phyloP scores from a whole-genome alignment of 768 basidiomycete species.

The Rhizopogon roseolus region DNA sequence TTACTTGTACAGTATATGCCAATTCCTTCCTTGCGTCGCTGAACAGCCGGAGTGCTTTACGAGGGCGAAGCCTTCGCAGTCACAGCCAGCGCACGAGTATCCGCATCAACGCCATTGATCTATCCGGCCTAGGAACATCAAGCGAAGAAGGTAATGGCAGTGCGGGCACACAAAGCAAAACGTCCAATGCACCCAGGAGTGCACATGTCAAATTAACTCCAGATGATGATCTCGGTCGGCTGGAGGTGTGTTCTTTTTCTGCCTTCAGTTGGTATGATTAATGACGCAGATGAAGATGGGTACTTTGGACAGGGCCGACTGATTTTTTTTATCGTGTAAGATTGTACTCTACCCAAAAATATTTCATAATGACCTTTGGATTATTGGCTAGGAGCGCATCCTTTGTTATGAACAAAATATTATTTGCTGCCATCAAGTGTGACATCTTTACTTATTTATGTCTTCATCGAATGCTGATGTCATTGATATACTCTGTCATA shows the following conservation, averaged over 20 bases:
- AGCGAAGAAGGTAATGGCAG: background rate
- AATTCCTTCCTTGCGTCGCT: constrained; percentile 42
- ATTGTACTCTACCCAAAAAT: background rate
- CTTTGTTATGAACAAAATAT: background rate
- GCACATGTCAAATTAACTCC: background rate
- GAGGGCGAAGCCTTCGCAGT: constrained; percentile 7
- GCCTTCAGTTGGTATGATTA: background rate
- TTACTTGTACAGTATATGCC: constrained; percentile 33
- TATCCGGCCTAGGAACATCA: background rate
- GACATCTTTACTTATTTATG: too few relatives aligned
- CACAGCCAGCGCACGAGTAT: background rate
- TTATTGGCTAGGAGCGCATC: background rate
- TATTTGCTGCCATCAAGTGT: too few relatives aligned
- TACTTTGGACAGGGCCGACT: background rate
- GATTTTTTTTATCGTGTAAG: background rate
- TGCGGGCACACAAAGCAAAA: background rate
- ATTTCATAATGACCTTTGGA: background rate
- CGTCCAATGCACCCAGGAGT: background rate
- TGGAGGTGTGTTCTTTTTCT: background rate
- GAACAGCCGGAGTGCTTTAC: constrained; percentile 34
- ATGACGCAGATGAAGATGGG: background rate
- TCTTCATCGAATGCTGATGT: too few relatives aligned
- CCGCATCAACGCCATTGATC: constrained; percentile 1
- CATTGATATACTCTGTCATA: too few relatives aligned
- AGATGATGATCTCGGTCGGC: background rate